Evolutionary conservation across 164 flowering plant genomes (phyloP).

Genomic region (Cinnamomum micranthum): DNA sequence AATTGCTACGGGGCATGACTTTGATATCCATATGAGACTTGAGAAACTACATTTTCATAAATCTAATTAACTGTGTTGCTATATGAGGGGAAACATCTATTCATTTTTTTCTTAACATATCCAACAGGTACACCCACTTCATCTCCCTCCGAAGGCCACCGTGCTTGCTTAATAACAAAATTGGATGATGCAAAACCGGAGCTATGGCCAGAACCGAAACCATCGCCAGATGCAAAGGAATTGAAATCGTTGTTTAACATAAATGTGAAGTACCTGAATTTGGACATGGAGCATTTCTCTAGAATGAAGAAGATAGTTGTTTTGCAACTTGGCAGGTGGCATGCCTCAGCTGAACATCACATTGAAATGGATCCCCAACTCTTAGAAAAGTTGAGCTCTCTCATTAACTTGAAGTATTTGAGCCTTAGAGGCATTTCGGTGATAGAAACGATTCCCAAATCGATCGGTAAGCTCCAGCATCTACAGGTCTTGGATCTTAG

Average conservation of each 20-base stretch:
- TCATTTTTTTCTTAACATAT: too few relatives aligned
- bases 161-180: neutral
- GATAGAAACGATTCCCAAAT: conserved; percentile 24
- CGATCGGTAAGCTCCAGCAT: conserved; percentile 15
- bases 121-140: neutral
- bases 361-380: conserved; percentile 31
- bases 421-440: conserved; percentile 48
- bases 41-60: too few relatives aligned
- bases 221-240: too few relatives aligned
- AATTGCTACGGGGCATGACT: too few relatives aligned
- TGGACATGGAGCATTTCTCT: neutral
- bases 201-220: too few relatives aligned
- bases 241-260: conserved; percentile 19
- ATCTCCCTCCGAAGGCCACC: neutral
- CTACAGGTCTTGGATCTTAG: conserved; percentile 36
- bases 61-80: rapidly evolving
- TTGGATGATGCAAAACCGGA: too few relatives aligned
- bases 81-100: too few relatives aligned
- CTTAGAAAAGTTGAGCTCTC: conserved; percentile 9
- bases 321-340: conserved; percentile 44
- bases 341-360: conserved; percentile 17
- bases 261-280: conserved; percentile 15
- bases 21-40: too few relatives aligned
- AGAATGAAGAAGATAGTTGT: conserved; percentile 22
- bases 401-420: conserved; percentile 22